phyloP scores from a whole-genome alignment of 129 eudicot genomes.

The Cynara cardunculus region DNA sequence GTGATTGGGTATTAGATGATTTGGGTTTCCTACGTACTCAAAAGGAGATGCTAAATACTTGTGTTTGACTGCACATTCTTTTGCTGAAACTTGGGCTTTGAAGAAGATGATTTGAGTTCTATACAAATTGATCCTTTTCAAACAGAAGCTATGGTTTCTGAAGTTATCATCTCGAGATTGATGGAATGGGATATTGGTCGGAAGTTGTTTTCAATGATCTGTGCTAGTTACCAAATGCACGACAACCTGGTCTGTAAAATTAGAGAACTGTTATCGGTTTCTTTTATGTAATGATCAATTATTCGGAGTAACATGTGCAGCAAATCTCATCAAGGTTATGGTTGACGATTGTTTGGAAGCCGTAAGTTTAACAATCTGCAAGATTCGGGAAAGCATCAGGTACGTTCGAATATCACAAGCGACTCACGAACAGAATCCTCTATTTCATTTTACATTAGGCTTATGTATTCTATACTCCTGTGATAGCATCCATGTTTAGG shows the following conservation, averaged over 20 bases:
- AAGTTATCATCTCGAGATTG: constrained; percentile 58
- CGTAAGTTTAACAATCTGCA: constrained; percentile 39
- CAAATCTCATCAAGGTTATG: constrained; percentile 62
- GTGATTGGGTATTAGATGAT: too few relatives aligned
- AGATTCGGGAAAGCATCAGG: constrained; percentile 70
- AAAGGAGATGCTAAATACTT: constrained; percentile 56
- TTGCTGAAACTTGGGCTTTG: constrained; percentile 69
- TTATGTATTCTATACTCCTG: neutral
- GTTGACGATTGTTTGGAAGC: constrained; percentile 75
- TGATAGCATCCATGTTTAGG: neutral
- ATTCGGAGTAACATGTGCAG: constrained; percentile 85
- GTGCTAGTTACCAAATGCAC: constrained; percentile 46
- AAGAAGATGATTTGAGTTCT: constrained; percentile 68
- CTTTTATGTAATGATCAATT: constrained; percentile 73
- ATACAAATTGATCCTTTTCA: constrained; percentile 61
- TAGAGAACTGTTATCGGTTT: constrained; percentile 72
- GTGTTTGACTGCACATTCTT: constrained; percentile 74
- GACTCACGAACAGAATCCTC: constrained; percentile 30
- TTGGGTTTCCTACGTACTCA: too few relatives aligned
- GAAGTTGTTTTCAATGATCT: constrained; percentile 76
- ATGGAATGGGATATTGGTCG: constrained; percentile 95
- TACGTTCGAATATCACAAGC: constrained; percentile 63
- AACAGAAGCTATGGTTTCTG: constrained; percentile 62
- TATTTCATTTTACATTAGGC: neutral
- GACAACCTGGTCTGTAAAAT: constrained; percentile 59